These are phyloP conservation scores for Panicum hallii DNA, from an alignment of 202 grass and related monocot species.

Conservation along the genomic window DNA sequence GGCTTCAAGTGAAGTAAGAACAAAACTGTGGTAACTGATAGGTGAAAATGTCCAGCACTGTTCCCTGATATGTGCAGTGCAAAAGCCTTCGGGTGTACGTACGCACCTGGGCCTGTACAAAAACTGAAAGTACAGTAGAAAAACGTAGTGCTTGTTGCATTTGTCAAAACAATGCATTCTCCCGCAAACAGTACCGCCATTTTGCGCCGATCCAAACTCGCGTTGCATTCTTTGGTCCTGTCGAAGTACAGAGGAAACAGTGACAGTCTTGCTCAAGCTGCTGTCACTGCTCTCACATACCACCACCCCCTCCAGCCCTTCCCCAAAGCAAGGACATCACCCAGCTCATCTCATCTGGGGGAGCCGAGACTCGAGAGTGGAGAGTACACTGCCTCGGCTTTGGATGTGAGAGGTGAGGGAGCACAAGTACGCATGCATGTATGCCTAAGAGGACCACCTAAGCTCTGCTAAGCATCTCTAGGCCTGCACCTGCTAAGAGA, in stretches of 20 bases:
- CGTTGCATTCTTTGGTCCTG: constrained; percentile 32
- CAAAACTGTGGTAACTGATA: background rate
- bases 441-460: constrained; percentile 41
- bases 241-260: constrained; percentile 31
- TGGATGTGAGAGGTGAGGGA: constrained; percentile 50
- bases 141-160: background rate
- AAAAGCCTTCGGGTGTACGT: background rate
- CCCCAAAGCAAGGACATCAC: background rate
- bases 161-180: constrained; percentile 2
- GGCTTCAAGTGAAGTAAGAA: background rate
- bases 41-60: background rate
- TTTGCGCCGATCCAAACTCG: constrained; percentile 9
- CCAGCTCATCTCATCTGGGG: background rate
- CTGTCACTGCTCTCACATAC: background rate
- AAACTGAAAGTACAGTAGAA: constrained; percentile 15
- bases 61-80: background rate
- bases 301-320: background rate
- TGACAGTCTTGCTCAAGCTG: constrained; percentile 2
- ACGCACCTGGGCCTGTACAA: constrained; percentile 21
- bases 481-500: constrained; percentile 53
- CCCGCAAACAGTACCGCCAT: background rate
- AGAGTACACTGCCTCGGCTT: background rate
- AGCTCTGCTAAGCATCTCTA: constrained; percentile 51
- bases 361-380: background rate
- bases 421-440: constrained; percentile 48